A percentile compares a stretch with the other conserved stretches of the same genome.
Conservation (phyloP, 176 grass and related monocot genomes). For the Saccharum spontaneum region DNA sequence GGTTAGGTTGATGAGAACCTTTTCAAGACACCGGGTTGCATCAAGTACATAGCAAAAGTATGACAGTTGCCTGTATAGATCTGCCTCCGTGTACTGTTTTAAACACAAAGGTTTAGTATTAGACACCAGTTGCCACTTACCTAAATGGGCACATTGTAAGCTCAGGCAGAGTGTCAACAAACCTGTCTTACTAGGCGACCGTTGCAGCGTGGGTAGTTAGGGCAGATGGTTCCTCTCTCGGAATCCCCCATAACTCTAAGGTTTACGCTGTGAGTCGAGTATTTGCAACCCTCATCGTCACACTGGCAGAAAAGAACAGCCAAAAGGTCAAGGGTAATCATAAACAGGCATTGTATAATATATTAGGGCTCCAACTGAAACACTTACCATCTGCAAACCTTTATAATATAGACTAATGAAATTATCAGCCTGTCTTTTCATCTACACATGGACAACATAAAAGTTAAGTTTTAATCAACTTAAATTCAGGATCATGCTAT, state of each 20-base stretch:
- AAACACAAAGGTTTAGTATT: slow-evolving; percentile 25
- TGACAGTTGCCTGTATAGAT: slow-evolving; percentile 88
- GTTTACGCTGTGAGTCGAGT: slow-evolving; percentile 71
- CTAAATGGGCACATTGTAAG: slow-evolving; percentile 19
- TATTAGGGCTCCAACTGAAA: background rate
- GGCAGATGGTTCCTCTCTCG: slow-evolving; percentile 83
- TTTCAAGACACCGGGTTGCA: slow-evolving; percentile 63
- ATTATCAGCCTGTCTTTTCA: slow-evolving; percentile 94
- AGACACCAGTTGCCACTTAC: slow-evolving; percentile 20
- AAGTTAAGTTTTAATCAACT: slow-evolving; percentile 26
- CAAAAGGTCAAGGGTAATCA: slow-evolving; percentile 13
- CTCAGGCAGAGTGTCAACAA: slow-evolving; percentile 11
- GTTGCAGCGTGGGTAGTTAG: slow-evolving; percentile 80
- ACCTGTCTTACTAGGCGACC: slow-evolving; percentile 83
- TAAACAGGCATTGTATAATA: slow-evolving; percentile 3
- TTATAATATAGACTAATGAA: slow-evolving; percentile 86
- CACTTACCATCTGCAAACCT: slow-evolving; percentile 75
- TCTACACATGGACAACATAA: slow-evolving; percentile 46
- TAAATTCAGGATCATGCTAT: slow-evolving; percentile 1
- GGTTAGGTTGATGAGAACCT: slow-evolving; percentile 48
- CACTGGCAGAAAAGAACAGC: slow-evolving; percentile 53
- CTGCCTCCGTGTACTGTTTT: slow-evolving; percentile 78
- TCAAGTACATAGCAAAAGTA: slow-evolving; percentile 92
- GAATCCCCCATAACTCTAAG: slow-evolving; percentile 87
- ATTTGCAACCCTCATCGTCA: slow-evolving; percentile 84